Base-by-base conservation (phyloP, 768 basidiomycete genomes). In the Tephrocybe sp. region DNA sequence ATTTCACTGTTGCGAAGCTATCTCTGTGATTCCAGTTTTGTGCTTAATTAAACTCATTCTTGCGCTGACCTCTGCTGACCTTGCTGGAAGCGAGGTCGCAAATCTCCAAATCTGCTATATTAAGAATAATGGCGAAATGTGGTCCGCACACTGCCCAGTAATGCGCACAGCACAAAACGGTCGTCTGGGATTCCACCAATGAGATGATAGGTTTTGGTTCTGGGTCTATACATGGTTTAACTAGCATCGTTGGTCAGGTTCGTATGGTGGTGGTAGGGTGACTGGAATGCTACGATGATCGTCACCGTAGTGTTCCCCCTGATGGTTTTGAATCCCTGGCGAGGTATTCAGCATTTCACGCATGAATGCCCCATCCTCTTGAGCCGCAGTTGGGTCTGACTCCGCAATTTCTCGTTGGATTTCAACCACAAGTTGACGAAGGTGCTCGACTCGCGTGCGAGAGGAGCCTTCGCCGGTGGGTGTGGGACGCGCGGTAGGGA, bases 1-100 rank as follows among this genome's bases (percentile, higher is more conserved):
- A 69, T 27, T 62, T 76, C 48, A 54, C 53, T 24, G 27, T 60
- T 18, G 7, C 67, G 52, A 59, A 45, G 45, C 19, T 30, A 37
- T 44, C 33, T 39, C 30, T 43, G 13, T 39, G 19, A 38, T 18
- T 19, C 19, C n/a, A n/a, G n/a, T n/a, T n/a, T n/a, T n/a, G n/a
- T n/a, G n/a, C n/a, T n/a, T n/a, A n/a, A n/a, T n/a, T n/a, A n/a
- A n/a, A n/a, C n/a, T n/a, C n/a, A n/a, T n/a, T n/a, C n/a, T n/a
- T n/a, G n/a, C n/a, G n/a, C n/a, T n/a, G n/a, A n/a, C n/a, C n/a
- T n/a, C n/a, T n/a, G n/a, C n/a, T n/a, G n/a, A n/a, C n/a, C n/a
- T n/a, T n/a, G n/a, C n/a, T n/a, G n/a, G n/a, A n/a, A n/a, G n/a
- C n/a, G n/a, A n/a, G n/a, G n/a, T n/a, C n/a, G n/a, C n/a, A n/a